Conservation (phyloP, 768 basidiomycete genomes). For the Phanerodontia chrysosporium region DNA sequence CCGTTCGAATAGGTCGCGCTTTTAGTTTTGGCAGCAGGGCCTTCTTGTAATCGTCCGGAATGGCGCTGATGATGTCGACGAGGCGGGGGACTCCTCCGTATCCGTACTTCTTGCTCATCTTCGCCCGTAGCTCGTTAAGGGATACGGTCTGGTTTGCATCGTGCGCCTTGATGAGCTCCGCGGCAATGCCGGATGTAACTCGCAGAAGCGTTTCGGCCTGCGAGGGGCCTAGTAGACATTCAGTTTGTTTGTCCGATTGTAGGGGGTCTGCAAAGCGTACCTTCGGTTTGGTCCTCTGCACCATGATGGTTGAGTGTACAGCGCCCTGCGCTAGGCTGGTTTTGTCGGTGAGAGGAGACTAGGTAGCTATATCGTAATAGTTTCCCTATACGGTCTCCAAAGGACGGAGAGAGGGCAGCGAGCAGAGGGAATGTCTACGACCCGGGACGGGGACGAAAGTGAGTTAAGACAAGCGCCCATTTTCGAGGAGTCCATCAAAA, state of each 20-base stretch:
- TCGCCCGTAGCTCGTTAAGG: conserved; percentile 81
- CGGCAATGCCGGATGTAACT: conserved; percentile 91
- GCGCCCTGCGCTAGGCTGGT: too few species aligned
- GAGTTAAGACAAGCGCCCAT: neutral
- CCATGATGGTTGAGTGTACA: conserved; percentile 24
- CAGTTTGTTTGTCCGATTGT: neutral
- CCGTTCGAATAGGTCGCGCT: conserved; percentile 93
- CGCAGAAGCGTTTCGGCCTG: conserved; percentile 89
- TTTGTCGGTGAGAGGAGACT: too few species aligned
- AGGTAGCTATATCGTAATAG: too few species aligned
- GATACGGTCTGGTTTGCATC: conserved; percentile 75
- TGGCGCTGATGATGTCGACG: conserved; percentile 97
- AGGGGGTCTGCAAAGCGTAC: conserved; percentile 14
- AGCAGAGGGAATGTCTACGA: too few species aligned
- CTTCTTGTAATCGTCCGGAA: conserved; percentile 96
- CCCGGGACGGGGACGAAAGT: neutral
- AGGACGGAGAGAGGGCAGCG: too few species aligned
- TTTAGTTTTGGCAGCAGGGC: conserved; percentile 83
- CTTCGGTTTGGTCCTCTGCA: conserved; percentile 39
- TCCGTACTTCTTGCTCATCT: conserved; percentile 86
- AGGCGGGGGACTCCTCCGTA: conserved; percentile 86
- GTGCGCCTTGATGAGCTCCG: conserved; percentile 87
- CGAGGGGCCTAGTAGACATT: conserved; percentile 52
- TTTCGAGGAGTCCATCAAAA: neutral
- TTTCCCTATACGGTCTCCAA: too few species aligned